Conservation (phyloP, 2,329 filamentous ascomycete genomes). For the Colletotrichum cuscutae region DNA sequence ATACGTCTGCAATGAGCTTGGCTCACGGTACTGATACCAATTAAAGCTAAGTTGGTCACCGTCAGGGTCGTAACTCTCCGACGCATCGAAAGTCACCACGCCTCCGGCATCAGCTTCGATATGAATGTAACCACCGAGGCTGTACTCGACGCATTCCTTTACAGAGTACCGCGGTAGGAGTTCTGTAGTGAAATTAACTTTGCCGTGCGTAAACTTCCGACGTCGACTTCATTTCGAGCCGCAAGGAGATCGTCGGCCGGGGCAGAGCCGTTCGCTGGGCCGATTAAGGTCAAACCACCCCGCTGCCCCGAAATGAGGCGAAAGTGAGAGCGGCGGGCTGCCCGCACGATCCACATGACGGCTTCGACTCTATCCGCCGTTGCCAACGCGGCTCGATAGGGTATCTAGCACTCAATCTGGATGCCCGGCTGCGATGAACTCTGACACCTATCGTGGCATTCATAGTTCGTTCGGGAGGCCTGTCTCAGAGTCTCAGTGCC, state of each 20-base stretch:
- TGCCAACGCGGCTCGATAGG: neutral
- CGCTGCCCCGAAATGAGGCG: neutral
- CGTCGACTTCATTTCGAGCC: constrained; percentile 8
- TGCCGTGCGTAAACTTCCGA: constrained; percentile 10
- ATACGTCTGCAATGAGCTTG: constrained; percentile 51
- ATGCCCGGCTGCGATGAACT: neutral
- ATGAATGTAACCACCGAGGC: constrained; percentile 37
- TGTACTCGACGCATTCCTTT: neutral
- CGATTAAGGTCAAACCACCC: neutral
- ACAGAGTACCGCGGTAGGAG: neutral
- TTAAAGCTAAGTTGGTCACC: constrained; percentile 53
- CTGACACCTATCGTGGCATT: neutral
- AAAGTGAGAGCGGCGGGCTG: neutral
- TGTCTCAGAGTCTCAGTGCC: neutral
- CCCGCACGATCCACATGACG: constrained; percentile 25
- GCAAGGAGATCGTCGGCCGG: neutral
- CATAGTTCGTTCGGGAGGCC: neutral
- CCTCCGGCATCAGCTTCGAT: constrained; percentile 53
- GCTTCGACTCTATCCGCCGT: constrained; percentile 15
- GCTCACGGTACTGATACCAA: constrained; percentile 60
- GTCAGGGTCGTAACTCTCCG: constrained; percentile 58
- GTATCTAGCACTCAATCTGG: neutral
- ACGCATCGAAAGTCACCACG: constrained; percentile 55
- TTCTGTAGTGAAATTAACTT: neutral
- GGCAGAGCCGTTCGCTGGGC: neutral